Conservation (phyloP, 139 green algal genomes). For the Coelastrella sp. region DNA sequence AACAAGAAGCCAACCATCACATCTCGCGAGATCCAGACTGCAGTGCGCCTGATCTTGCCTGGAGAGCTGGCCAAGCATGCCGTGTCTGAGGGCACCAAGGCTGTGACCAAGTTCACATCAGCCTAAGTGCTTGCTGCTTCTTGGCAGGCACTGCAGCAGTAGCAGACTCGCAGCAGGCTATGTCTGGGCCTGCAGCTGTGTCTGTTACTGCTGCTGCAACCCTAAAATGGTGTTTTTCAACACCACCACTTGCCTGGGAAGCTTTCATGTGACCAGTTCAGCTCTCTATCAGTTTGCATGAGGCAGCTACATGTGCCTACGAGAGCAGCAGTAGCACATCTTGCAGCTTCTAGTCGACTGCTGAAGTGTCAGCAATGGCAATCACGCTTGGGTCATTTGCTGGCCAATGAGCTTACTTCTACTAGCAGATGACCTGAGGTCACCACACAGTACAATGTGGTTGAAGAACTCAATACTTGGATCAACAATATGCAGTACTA, state of each 20-base stretch:
- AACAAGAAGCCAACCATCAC: conserved; percentile 95
- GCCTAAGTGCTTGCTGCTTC: conserved; percentile 78
- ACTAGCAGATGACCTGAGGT: no score
- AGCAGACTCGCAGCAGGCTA: neutral
- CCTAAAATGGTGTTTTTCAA: conserved; percentile 47
- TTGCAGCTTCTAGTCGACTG: no score
- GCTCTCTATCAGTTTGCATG: neutral
- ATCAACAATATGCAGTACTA: no score
- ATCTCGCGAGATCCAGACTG: conserved; percentile 93
- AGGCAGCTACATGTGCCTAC: no score
- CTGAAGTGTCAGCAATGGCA: no score
- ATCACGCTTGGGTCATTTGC: no score
- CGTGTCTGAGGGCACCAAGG: conserved; percentile 86
- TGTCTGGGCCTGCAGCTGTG: conserved; percentile 39
- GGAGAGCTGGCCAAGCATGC: conserved; percentile 91
- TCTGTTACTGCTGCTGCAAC: conserved; percentile 52
- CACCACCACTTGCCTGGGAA: conserved; percentile 62
- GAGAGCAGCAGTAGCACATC: no score
- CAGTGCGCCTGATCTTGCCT: conserved; percentile 87
- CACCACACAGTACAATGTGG: no score
- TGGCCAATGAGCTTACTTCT: no score
- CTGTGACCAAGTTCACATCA: conserved; percentile 92
- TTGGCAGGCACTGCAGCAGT: neutral
- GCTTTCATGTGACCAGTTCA: no score
- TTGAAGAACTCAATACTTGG: no score